Evolutionary conservation across 129 eudicot species (phyloP), one percentile per base, ranked within the genome.

Genomic region (Calendula officinalis): DNA sequence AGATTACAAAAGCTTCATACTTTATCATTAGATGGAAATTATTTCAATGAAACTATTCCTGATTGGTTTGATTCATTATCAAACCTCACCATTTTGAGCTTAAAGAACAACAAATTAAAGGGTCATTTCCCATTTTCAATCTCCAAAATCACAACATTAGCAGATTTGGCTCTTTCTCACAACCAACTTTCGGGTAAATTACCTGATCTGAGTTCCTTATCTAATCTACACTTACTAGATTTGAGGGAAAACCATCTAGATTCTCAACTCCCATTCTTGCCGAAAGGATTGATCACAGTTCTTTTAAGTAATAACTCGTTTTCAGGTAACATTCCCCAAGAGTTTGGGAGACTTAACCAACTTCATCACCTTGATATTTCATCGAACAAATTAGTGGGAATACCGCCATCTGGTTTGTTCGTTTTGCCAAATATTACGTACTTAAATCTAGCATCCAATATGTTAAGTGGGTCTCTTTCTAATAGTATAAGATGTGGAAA

Each of bases 281-380:
- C 97, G 3, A 64, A 67, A 66, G 83, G 82, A 60, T 71, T 89
- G 43, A 77, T 73, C 17, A 83, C 91, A 2, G 48, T 85, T 66
- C 86, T 89, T 48, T 78, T 89, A 12, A 85, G 84, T 78, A 89
- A 76, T 41, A 85, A 86, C 75, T 83, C 87, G 0, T 75, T 90
- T 60, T 77, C 84, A 3, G 95, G 95, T 39, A 39, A 22, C 4
- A 84, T 90, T 49, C 95, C 91, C 11, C 69, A 59, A 45, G 72
- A 77, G 34, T 72, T 81, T 56, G 71, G 73, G 32, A 52, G 70
- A 12, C 76, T 86, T 40, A 34, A 71, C 47, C 75, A 68, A 52
- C 92, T 90, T 64, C 84, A 86, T 73, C 89, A 84, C 55, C 85
- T 90, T 17, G 97, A 90, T 66, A n/a, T 90, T 60, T 90, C 97